phyloP scores from a whole-genome alignment of 1,139 yeast genomes.

The Casaregolazyma suthepensis region DNA sequence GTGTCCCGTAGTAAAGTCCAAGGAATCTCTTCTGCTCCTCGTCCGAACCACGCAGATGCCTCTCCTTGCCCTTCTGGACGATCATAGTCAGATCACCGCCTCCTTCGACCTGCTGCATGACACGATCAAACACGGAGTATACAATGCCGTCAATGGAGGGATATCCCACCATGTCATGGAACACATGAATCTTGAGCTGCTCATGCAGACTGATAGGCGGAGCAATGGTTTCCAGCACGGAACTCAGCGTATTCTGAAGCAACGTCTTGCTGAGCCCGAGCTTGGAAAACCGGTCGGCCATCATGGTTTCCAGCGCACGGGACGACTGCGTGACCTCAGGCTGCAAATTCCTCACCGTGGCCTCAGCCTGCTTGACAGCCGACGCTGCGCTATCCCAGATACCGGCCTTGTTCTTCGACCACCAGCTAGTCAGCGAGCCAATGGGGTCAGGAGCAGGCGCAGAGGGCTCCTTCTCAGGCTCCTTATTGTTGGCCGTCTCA shows the following conservation, averaged over 20 bases:
- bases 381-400: conserved; percentile 58
- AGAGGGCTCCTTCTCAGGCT: background rate
- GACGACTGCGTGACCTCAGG: conserved; percentile 23
- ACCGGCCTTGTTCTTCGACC: conserved; percentile 35
- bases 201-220: conserved; percentile 60
- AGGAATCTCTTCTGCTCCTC: conserved; percentile 42
- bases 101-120: conserved; percentile 92
- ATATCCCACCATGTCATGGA: conserved; percentile 78
- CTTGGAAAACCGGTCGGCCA: conserved; percentile 23
- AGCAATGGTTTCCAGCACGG: conserved; percentile 48
- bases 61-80: conserved; percentile 40
- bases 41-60: conserved; percentile 34
- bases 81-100: conserved; percentile 53
- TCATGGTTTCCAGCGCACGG: conserved; percentile 23
- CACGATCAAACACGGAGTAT: conserved; percentile 64
- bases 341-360: conserved; percentile 34
- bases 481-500: background rate
- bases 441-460: conserved; percentile 13
- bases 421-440: conserved; percentile 46
- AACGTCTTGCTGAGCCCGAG: conserved; percentile 18
- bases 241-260: conserved; percentile 37
- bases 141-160: conserved; percentile 59
- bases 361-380: conserved; percentile 53
- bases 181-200: conserved; percentile 68
- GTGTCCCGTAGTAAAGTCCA: conserved; percentile 69